These are phyloP conservation scores for Grosmannia serpens DNA, from an alignment of 2,329 filamentous ascomycete species.

Conservation along the genomic window DNA sequence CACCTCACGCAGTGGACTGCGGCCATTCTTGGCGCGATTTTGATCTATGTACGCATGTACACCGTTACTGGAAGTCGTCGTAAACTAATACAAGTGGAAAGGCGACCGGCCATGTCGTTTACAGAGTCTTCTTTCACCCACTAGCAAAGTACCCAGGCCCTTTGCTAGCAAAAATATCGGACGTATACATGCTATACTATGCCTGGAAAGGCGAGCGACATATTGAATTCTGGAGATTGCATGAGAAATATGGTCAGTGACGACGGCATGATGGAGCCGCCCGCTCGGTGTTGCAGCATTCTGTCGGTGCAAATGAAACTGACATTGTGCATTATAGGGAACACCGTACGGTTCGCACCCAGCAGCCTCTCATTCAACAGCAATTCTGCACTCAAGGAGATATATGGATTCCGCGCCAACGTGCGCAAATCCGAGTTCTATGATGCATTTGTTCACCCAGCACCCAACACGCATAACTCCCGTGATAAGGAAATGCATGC, in stretches of 20 bases:
- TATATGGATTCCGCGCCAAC: slow-evolving; percentile 53
- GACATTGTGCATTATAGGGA: slow-evolving; percentile 25
- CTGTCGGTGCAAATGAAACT: background rate
- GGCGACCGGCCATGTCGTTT: slow-evolving; percentile 33
- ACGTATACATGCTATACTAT: slow-evolving; percentile 58
- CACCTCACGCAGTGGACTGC: background rate
- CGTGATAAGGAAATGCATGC: slow-evolving; percentile 59
- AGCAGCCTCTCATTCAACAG: slow-evolving; percentile 71
- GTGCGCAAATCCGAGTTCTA: slow-evolving; percentile 62
- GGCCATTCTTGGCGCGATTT: background rate
- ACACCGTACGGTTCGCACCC: slow-evolving; percentile 66
- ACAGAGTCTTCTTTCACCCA: slow-evolving; percentile 52
- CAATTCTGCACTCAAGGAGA: slow-evolving; percentile 52
- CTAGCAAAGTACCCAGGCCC: slow-evolving; percentile 55
- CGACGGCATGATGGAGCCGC: background rate
- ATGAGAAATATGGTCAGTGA: slow-evolving; percentile 56
- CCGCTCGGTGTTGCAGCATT: background rate
- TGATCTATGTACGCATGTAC: background rate
- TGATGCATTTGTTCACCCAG: slow-evolving; percentile 59
- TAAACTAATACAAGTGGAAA: slow-evolving; percentile 13
- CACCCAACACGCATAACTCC: slow-evolving; percentile 61
- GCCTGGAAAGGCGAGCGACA: slow-evolving; percentile 66
- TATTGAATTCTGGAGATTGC: slow-evolving; percentile 58
- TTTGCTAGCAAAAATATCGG: slow-evolving; percentile 50
- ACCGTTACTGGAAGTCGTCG: background rate